Evolutionary conservation across 176 grass and related monocot species (phyloP), one percentile per base, ranked within the genome.

Genomic region (Rhynchospora tenuis): DNA sequence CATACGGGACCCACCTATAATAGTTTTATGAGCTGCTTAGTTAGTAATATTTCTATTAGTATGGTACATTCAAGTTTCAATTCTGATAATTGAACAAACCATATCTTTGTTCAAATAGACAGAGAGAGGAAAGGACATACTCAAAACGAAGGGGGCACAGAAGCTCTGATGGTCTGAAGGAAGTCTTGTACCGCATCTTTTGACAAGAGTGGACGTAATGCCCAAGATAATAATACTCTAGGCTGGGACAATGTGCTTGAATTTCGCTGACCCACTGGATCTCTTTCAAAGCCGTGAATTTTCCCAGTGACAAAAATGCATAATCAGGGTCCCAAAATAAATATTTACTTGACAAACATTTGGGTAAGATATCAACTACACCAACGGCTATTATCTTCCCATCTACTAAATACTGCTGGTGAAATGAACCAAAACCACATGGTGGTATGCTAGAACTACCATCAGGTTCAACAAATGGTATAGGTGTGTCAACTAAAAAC

Each of bases 271-370:
- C 89, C 93, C 93, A 95, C 75, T 93, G 83, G 86, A 95, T 94
- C 84, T 95, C 96, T 68, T 90, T 91, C 28, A 95, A 84, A 83
- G 93, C 91, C 63, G 93, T 93, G 90, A 91, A 98, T 68, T 95
- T 98, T 88, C 93, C 96, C 86, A 98, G 91, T 78, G 93, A 93
- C 47, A 98, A 78, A 82, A 95, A 98, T 83, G 93, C 86, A 88
- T 90, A 73, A 59, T 98, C 93, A 91, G 96, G 96, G 87, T 98
- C 96, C 96, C 96, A 98, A 84, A 98, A 98, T 60, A 98, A 91
- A 76, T 98, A 98, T 79, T 98, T 98, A 88, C 93, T 98, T 70
- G 96, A 98, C 83, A 98, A 84, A 86, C 93, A 98, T 87, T 90
- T 95, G 29, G 93, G 93, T 81, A 98, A 88, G 47, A 98, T 91